Evolutionary conservation across 1,284 basidiomycete genomes (phyloP), one percentile per base, ranked within the genome.

Genomic region (Ceratobasidium sp.): DNA sequence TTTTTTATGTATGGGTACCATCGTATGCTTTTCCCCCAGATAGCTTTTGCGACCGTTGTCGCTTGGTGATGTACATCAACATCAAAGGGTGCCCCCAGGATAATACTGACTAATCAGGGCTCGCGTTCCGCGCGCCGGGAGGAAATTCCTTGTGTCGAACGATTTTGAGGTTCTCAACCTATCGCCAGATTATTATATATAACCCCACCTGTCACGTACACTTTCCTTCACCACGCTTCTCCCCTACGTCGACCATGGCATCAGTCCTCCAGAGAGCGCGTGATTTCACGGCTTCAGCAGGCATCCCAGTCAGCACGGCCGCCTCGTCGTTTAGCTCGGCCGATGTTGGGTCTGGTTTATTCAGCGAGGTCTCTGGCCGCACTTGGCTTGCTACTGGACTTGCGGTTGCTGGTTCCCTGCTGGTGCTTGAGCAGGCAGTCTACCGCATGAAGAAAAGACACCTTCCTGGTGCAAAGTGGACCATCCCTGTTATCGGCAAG

Each of bases 401-500:
- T 46, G 84, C 85, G 41, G 78, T 92, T 74, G 72, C 91, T 70
- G 75, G 83, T 50, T 79, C 86, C 5, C 82, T 94, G 42, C 85
- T 94, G 59, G 79, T 83, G 50, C 81, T 93, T 64, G 91, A 94
- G 75, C 93, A 98, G 80, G 81, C 84, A 29, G 85, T 94, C 21
- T 98, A 94, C 78, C 83, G 93, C 46, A 84, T 84, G 76, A 95
- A 95, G 81, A 96, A 97, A 77, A 84, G 83, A 21, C 85, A 90
- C 75, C 83, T 98, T 6, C 94, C 95, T 0, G 95, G 95, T 14
- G 85, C 84, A 70, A 83, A 79, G 76, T 98, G 93, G 93, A 96
- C 93, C 19, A 96, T 98, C 71, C 95, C 95, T 27, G 75, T 98
- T 75, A 96, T 98, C 70, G 95, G 95, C 71, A 93, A 93, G 78